Evolutionary conservation across 495 filamentous ascomycete genomes (phyloP).

Genomic region (Corynascus novoguineensis): DNA sequence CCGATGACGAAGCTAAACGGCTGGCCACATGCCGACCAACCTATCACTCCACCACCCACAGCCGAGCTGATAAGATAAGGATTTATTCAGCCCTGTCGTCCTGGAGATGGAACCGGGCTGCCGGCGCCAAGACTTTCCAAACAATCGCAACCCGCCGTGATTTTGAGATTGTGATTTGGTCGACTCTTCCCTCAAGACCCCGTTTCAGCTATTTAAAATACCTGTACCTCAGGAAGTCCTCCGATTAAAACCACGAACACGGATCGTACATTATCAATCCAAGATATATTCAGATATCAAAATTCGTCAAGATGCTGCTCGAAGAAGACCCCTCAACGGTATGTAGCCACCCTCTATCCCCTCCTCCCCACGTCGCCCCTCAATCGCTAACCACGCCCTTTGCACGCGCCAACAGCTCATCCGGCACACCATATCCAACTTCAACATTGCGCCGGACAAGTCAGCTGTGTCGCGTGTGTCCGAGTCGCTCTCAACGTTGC

Average conservation of each 20-base stretch:
- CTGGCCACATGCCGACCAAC: constrained; percentile 16
- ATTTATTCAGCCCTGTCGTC: constrained; percentile 14
- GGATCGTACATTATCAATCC: not conserved
- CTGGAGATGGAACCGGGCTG: constrained; percentile 20
- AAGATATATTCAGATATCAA: not conserved
- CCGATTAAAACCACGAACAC: not conserved
- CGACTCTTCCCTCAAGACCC: no score
- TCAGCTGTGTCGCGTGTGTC: constrained; percentile 78
- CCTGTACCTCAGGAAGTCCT: no score
- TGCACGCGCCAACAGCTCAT: constrained; percentile 62
- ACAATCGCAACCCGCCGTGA: constrained; percentile 6
- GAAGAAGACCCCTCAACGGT: constrained; percentile 90
- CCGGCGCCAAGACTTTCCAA: constrained; percentile 13
- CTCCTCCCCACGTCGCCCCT: not conserved
- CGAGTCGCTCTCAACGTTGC: constrained; percentile 71
- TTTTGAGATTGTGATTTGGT: not conserved
- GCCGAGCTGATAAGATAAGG: constrained; percentile 33
- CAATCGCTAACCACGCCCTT: not conserved
- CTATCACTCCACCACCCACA: not conserved
- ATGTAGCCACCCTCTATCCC: constrained; percentile 23
- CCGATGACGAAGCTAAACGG: constrained; percentile 32
- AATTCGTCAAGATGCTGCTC: constrained; percentile 76
- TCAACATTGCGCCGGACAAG: constrained; percentile 87
- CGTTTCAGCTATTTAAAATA: no score
- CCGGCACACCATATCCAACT: constrained; percentile 82